Base-by-base conservation (phyloP, 768 basidiomycete species). In the Scleroderma bovista region DNA sequence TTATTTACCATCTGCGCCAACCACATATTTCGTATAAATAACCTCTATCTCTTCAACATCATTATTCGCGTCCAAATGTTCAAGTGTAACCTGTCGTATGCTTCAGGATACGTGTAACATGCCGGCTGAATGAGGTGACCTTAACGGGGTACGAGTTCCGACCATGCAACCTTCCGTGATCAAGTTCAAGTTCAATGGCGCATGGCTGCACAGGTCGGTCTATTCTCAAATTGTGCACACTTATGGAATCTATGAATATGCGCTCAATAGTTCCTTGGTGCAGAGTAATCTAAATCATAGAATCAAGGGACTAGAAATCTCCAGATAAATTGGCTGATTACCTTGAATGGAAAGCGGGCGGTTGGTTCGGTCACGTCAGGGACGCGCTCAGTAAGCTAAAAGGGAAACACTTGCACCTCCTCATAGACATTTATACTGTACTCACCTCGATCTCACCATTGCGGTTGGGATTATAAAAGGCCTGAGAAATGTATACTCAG, bases 281-380 rank as follows among this genome's bases (percentile, higher is more conserved):
- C n/a, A n/a, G n/a, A n/a, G n/a, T n/a, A n/a, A n/a, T n/a, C n/a
- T n/a, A 72, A 32, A 26, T 34, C 43, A 15, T 43, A 32, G 29
- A 16, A 10, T 38, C 17, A 19, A 44, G 33, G 36, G 15, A n/a
- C n/a, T n/a, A n/a, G n/a, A n/a, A 26, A 29, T 23, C 17, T 16
- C 31, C 17, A 20, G 23, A 34, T 9, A 20, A 12, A n/a, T 10
- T n/a, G n/a, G n/a, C n/a, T 39, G 22, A 52, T 46, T 51, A 81
- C 86, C 70, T 85, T 83, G 52, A 85, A 88, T 12, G 84, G 84
- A 64, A 77, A 89, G n/a, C 85, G 75, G 2, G 85, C 84, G 19
- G 75, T 75, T 3, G 78, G 70, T 1, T 81, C 79, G 6, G 75
- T 77, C 22, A 88, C 74, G 58, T 85, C 82, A 13, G 82, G 71